These are phyloP conservation scores for Pyrenula aspistea DNA, from an alignment of 495 filamentous ascomycete species.

Conservation along the genomic window DNA sequence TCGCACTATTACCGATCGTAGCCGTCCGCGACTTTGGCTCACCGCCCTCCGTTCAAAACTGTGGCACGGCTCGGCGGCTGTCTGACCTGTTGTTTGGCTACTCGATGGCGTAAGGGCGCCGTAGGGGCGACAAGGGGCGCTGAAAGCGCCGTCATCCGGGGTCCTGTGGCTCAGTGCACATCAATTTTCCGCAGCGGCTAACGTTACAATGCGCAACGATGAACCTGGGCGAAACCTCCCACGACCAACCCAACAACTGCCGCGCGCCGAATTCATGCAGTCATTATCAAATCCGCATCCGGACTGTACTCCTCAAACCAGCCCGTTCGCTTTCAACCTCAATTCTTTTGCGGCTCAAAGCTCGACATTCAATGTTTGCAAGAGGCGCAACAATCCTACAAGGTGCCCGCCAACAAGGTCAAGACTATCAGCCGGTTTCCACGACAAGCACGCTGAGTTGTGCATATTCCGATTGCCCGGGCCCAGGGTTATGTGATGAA, in stretches of 20 bases:
- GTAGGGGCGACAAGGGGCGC: background rate
- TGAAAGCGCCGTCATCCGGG: background rate
- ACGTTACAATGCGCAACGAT: background rate
- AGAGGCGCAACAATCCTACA: background rate
- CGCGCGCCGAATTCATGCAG: background rate
- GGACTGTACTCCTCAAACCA: background rate
- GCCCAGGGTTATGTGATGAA: background rate
- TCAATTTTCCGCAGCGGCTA: background rate
- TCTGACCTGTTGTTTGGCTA: background rate
- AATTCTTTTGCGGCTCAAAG: background rate
- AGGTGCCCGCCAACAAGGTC: background rate
- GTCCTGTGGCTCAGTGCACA: background rate
- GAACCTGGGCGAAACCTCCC: background rate
- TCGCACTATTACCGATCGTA: background rate
- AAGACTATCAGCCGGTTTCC: background rate
- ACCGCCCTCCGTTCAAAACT: background rate
- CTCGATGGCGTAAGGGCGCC: background rate
- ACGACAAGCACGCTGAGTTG: background rate
- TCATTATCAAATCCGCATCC: background rate
- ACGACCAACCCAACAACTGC: background rate
- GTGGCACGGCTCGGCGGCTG: too few relatives aligned
- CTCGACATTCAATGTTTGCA: background rate
- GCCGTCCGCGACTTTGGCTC: background rate
- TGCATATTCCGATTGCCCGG: background rate
- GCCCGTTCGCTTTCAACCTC: background rate